Conservation (phyloP, 2,329 filamentous ascomycete genomes). For the Blumeriella jaapii region DNA sequence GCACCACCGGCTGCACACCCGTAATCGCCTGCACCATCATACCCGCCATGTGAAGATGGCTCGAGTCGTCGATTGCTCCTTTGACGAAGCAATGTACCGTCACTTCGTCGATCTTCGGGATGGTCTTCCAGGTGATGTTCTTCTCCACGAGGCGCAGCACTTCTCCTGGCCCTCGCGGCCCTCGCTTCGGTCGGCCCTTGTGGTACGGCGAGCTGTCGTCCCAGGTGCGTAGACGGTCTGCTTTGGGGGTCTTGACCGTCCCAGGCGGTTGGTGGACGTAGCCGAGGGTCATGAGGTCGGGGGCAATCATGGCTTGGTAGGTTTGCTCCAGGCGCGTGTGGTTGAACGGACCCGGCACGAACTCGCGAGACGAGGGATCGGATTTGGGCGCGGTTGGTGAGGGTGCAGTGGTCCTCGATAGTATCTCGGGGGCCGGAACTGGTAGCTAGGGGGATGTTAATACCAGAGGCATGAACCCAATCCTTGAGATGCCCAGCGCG, state of each 20-base stretch:
- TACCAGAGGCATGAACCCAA: too few relatives aligned
- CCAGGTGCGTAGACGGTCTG: conserved; percentile 70
- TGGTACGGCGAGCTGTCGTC: conserved; percentile 87
- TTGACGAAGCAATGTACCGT: conserved; percentile 69
- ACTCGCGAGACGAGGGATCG: conserved; percentile 78
- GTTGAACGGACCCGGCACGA: conserved; percentile 83
- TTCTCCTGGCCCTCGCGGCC: conserved; percentile 63
- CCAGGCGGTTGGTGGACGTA: conserved; percentile 82
- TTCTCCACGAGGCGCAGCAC: conserved; percentile 60
- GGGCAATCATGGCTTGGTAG: conserved; percentile 72
- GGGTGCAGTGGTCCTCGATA: conserved; percentile 89
- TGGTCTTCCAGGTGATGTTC: conserved; percentile 68
- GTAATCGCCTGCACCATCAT: conserved; percentile 80
- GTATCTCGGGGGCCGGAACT: conserved; percentile 90
- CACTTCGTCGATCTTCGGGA: conserved; percentile 71
- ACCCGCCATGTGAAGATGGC: conserved; percentile 69
- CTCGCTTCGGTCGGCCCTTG: conserved; percentile 77
- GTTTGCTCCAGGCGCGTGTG: conserved; percentile 81
- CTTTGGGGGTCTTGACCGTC: conserved; percentile 42
- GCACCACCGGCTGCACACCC: conserved; percentile 60
- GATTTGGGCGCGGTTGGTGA: conserved; percentile 77
- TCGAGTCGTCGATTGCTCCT: conserved; percentile 55
- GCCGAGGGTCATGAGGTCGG: conserved; percentile 78
- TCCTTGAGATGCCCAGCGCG: neutral
- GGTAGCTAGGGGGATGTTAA: conserved; percentile 52